Base-by-base conservation (phyloP, 306 rosid species). In the Calophaca sinica region DNA sequence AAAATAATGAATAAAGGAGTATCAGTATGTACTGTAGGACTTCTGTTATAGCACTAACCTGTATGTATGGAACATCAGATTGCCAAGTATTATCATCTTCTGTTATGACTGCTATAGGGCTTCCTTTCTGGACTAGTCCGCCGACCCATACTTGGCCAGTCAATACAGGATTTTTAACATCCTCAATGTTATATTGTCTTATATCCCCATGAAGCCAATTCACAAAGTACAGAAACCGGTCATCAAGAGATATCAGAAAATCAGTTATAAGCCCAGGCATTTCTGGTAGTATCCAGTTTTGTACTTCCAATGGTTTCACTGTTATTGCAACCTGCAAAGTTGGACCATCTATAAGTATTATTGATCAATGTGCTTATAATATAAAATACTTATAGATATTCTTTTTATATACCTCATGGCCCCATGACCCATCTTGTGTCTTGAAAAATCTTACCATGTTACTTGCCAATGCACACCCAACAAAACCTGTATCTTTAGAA, bases 141-240 rank as follows among this genome's bases (percentile, higher is more conserved):
- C 98, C 98, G 9, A 84, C 87, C 96, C 98, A 93, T 11, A 90
- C 75, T 85, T 90, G 98, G 68, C 98, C 96, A 2, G 85, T 80
- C 51, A 88, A 68, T 73, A 62, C 55, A 45, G 96, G 98, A 78
- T 75, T 84, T 70, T 79, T 76, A 44, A 85, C 79, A 74, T 93
- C 94, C 81, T 90, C 94, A 31, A 93, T 88, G 78, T 88, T 84
- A 52, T 88, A 90, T 52, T 93, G 98, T 29, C 98, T 86, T 68
- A 93, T 85, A 84, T 93, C 94, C 48, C 98, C 96, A 51, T 93
- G 98, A 76, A 93, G 93, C 96, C 98, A 93, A 85, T 93, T 93
- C 81, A 80, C 93, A 15, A 87, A 76, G 83, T 90, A 90, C 50
- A 93, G 76, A 77, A 87, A 93, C 62, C 91, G 93, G 64, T 90